phyloP scores from a whole-genome alignment of 106 monocot genomes.

The Alisma plantagoaquatica region DNA sequence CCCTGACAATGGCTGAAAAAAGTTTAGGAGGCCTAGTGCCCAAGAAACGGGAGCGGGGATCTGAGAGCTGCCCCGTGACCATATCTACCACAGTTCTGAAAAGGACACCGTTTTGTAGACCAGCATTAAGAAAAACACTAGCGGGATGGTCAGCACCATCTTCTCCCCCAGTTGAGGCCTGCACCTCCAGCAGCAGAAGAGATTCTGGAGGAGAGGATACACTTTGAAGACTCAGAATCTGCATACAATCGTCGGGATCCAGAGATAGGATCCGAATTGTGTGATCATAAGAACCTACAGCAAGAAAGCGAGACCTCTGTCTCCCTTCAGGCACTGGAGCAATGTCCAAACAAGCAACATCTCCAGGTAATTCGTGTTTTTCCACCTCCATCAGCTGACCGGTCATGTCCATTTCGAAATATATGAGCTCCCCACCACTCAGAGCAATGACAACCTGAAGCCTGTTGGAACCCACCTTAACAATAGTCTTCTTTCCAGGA shows the following conservation, averaged over 20 bases:
- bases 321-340: slow-evolving; percentile 96
- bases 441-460: slow-evolving; percentile 96
- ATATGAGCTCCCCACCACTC: slow-evolving; percentile 95
- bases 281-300: slow-evolving; percentile 95
- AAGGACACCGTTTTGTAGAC: slow-evolving; percentile 94
- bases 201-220: slow-evolving; percentile 97
- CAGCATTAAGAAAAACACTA: slow-evolving; percentile 92
- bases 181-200: slow-evolving; percentile 86
- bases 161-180: slow-evolving; percentile 89
- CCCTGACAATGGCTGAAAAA: slow-evolving; percentile 80
- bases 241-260: slow-evolving; percentile 99
- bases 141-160: slow-evolving; percentile 99
- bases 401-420: slow-evolving; percentile 95
- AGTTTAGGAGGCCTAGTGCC: slow-evolving; percentile 89
- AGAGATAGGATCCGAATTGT: slow-evolving; percentile 87
- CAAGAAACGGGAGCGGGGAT: slow-evolving; percentile 84
- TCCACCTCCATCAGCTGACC: slow-evolving; percentile 98
- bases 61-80: slow-evolving; percentile 94
- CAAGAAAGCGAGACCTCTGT: slow-evolving; percentile 92
- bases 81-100: slow-evolving; percentile 95
- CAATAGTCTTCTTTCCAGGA: slow-evolving; percentile 96
- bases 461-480: slow-evolving; percentile 91
- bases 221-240: slow-evolving; percentile 87
- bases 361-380: slow-evolving; percentile 97
- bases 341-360: slow-evolving; percentile 94